Evolutionary conservation across 2,329 filamentous ascomycete species (phyloP).

Genomic region (Podosphaera xanthii): DNA sequence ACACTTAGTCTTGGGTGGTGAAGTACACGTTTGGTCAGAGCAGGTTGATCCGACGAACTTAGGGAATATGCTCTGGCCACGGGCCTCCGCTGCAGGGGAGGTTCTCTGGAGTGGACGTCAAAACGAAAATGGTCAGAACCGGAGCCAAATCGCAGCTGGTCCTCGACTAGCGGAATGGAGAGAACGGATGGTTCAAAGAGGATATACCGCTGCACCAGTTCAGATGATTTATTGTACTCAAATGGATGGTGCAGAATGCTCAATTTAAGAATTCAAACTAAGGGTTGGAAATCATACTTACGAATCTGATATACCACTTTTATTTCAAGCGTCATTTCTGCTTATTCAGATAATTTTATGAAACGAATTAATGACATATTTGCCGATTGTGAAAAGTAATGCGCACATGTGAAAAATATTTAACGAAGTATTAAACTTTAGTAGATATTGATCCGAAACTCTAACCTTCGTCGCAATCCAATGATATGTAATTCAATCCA

Average conservation of each 20-base stretch:
- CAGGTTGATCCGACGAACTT: conserved; percentile 56
- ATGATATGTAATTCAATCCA: no score
- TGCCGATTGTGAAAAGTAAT: no score
- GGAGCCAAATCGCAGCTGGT: conserved; percentile 45
- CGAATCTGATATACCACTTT: no score
- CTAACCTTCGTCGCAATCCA: no score
- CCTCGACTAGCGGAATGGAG: conserved; percentile 53
- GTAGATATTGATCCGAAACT: no score
- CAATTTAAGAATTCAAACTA: conserved; percentile 4
- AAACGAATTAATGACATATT: no score
- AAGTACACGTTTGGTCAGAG: conserved; percentile 64
- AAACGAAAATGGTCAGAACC: conserved; percentile 41
- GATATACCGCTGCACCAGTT: conserved; percentile 40
- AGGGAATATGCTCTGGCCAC: conserved; percentile 58
- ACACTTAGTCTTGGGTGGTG: conserved; percentile 55
- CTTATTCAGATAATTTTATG: no score
- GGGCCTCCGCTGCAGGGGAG: conserved; percentile 51
- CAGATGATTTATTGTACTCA: conserved; percentile 54
- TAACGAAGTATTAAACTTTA: no score
- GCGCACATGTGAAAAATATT: no score
- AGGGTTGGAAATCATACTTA: no score
- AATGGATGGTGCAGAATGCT: conserved; percentile 28
- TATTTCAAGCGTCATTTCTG: no score
- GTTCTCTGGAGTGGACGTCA: conserved; percentile 56
- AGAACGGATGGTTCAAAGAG: conserved; percentile 48